A percentile compares a stretch with the other conserved stretches of the same genome.
Evolutionary conservation across 306 rosid species (phyloP).

Genomic region (Medicago lupulina): DNA sequence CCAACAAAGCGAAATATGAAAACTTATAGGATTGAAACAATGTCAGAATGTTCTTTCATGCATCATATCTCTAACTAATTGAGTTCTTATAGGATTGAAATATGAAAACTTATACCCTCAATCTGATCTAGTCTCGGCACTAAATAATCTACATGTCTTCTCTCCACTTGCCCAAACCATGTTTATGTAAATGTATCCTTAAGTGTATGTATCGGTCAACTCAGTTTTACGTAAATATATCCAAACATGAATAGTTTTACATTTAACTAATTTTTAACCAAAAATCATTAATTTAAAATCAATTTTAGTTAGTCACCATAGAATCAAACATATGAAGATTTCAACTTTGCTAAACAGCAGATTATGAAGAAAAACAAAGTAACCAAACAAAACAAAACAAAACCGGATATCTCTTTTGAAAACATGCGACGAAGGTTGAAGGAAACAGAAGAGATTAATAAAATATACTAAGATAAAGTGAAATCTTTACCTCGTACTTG

Average conservation of each 20-base stretch:
- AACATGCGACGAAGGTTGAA: conserved; percentile 11
- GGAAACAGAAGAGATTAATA: conserved; percentile 20
- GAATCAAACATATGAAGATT: not conserved
- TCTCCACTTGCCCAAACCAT: too few relatives aligned
- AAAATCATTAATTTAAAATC: not conserved
- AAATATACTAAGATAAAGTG: conserved; percentile 28
- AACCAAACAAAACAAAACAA: not conserved
- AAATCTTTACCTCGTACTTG: conserved; percentile 39
- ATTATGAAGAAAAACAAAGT: not conserved
- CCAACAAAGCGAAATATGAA: too few relatives aligned
- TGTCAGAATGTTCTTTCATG: too few relatives aligned
- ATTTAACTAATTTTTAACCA: not conserved
- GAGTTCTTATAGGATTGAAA: too few relatives aligned
- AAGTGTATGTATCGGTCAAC: too few relatives aligned
- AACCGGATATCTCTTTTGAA: not conserved
- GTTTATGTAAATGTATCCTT: too few relatives aligned
- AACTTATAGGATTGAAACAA: too few relatives aligned
- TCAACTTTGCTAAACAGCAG: conserved; percentile 9
- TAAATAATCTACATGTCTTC: too few relatives aligned
- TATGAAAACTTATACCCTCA: too few relatives aligned
- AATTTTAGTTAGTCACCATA: not conserved
- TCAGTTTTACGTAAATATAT: too few relatives aligned
- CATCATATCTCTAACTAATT: too few relatives aligned
- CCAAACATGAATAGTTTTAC: not conserved
- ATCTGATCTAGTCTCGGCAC: too few relatives aligned